Evolutionary conservation across 345 rosid species (phyloP).

Genomic region (Eucalyptus tenuipes): DNA sequence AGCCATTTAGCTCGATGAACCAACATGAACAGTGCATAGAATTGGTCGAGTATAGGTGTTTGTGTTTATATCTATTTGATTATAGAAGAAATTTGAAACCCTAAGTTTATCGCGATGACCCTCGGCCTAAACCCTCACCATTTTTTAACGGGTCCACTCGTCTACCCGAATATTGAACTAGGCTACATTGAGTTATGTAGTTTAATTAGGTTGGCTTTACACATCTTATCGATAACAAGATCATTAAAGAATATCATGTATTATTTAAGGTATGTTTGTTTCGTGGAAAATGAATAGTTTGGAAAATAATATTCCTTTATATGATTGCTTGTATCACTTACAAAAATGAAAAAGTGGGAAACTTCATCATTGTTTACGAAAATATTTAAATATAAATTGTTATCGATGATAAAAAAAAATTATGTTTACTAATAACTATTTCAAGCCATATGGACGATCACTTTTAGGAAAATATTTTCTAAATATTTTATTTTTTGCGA

Average conservation of each 20-base stretch:
- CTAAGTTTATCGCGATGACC: background rate
- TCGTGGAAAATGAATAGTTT: rapidly evolving
- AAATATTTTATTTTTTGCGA: rapidly evolving
- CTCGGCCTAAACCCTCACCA: background rate
- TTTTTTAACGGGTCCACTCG: background rate
- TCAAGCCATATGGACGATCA: rapidly evolving
- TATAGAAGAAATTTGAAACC: background rate
- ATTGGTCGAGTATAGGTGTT: background rate
- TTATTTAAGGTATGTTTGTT: rapidly evolving
- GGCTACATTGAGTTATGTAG: background rate
- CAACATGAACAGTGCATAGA: background rate
- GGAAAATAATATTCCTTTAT: background rate
- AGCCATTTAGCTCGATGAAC: background rate
- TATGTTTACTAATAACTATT: background rate
- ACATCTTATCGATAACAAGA: background rate
- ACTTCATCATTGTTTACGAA: background rate
- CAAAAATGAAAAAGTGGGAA: background rate
- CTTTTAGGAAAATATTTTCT: background rate
- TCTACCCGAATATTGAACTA: background rate
- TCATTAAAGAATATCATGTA: background rate
- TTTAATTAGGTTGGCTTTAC: background rate
- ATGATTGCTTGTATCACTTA: background rate
- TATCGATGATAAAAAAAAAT: background rate
- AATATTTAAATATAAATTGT: background rate
- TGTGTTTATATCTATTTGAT: background rate